phyloP scores from a whole-genome alignment of 1,139 yeast species.

The Scheffersomyces illinoinensis region DNA sequence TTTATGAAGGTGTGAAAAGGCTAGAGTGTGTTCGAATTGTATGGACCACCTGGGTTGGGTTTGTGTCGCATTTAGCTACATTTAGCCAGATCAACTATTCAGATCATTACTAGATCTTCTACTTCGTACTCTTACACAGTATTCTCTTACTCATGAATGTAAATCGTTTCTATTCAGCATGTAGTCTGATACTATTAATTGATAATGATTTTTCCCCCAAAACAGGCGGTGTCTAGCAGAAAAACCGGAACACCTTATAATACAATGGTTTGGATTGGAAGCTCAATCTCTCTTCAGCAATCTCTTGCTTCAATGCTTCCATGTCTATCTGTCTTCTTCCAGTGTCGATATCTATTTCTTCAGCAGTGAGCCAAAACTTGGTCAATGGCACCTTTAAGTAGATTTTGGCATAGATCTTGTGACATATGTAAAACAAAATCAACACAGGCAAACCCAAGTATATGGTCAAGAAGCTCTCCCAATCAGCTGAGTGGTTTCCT shows the following conservation, averaged over 20 bases:
- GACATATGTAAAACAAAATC: slow-evolving; percentile 28
- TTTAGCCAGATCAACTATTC: background rate
- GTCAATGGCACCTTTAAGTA: slow-evolving; percentile 24
- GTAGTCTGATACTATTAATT: background rate
- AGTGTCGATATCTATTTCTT: slow-evolving; percentile 51
- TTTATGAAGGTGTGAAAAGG: no score
- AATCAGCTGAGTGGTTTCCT: slow-evolving; percentile 29
- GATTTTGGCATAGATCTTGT: slow-evolving; percentile 30
- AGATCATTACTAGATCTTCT: no score
- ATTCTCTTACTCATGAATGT: no score
- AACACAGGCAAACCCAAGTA: slow-evolving; percentile 35
- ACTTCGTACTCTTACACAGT: background rate
- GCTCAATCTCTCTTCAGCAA: slow-evolving; percentile 46
- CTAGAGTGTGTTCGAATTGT: background rate
- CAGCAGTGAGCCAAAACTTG: slow-evolving; percentile 39
- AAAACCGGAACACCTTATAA: slow-evolving; percentile 38
- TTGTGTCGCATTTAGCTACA: background rate
- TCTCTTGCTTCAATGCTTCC: slow-evolving; percentile 52
- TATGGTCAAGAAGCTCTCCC: slow-evolving; percentile 29
- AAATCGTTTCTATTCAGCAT: background rate
- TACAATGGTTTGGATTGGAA: slow-evolving; percentile 31
- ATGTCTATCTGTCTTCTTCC: slow-evolving; percentile 59
- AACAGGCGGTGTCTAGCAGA: slow-evolving; percentile 37
- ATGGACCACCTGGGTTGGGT: background rate
- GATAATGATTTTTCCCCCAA: background rate